phyloP scores from a whole-genome alignment of 352 stramenopile species.

The Pythium aquatile region DNA sequence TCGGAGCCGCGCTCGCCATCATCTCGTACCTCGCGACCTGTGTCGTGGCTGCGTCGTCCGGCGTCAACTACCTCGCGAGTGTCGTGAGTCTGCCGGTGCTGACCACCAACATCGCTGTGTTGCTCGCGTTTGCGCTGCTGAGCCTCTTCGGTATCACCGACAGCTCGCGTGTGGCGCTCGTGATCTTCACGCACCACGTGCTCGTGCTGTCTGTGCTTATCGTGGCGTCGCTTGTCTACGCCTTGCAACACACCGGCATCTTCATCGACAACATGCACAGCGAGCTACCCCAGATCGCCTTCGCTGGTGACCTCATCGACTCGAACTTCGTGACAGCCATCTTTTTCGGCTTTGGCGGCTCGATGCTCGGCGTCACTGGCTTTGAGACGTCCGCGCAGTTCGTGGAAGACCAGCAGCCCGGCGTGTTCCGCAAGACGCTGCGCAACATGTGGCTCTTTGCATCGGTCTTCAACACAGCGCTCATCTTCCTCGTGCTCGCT shows the following conservation, averaged over 20 bases:
- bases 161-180: conserved; percentile 88
- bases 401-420: conserved; percentile 92
- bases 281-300: conserved; percentile 13
- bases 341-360: conserved; percentile 88
- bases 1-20: conserved; percentile 92
- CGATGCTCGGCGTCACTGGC: conserved; percentile 94
- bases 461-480: conserved; percentile 89
- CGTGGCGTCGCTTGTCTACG: conserved; percentile 71
- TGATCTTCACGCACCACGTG: conserved; percentile 65
- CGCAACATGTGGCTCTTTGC: conserved; percentile 94
- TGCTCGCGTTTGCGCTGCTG: conserved; percentile 91
- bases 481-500: conserved; percentile 70
- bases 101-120: conserved; percentile 68
- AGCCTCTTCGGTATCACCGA: conserved; percentile 92
- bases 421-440: conserved; percentile 93
- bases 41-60: conserved; percentile 85
- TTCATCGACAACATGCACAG: conserved; percentile 69
- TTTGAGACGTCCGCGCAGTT: conserved; percentile 95
- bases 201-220: conserved; percentile 27
- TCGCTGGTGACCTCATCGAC: conserved; percentile 33
- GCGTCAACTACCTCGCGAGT: conserved; percentile 78
- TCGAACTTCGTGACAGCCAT: conserved; percentile 79
- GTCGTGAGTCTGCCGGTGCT: conserved; percentile 59
- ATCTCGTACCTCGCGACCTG: conserved; percentile 95
- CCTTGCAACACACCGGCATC: background rate